Evolutionary conservation across 1,284 basidiomycete species (phyloP).

Genomic region (Omphalotus olearius): DNA sequence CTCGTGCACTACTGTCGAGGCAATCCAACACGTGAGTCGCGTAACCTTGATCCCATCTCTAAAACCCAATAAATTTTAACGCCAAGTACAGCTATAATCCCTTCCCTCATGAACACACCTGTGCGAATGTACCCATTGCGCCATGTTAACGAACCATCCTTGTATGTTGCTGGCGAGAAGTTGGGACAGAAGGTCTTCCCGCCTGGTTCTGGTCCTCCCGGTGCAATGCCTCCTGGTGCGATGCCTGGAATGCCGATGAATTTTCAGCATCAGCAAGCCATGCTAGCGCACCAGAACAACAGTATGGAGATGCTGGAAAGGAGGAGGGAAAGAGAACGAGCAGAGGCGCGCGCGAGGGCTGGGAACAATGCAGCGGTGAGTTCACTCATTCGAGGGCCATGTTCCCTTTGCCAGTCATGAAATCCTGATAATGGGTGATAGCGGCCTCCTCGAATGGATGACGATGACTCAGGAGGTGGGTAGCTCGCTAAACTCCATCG

Average conservation of each 20-base stretch:
- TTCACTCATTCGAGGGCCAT: background rate
- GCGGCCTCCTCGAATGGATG: slow-evolving; percentile 46
- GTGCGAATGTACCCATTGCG: slow-evolving; percentile 68
- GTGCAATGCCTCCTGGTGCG: slow-evolving; percentile 11
- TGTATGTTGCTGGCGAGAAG: slow-evolving; percentile 68
- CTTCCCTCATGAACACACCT: slow-evolving; percentile 50
- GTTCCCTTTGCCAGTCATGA: background rate
- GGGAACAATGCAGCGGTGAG: slow-evolving; percentile 21
- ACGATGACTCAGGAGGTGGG: slow-evolving; percentile 68
- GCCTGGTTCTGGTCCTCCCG: slow-evolving; percentile 26
- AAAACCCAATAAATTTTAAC: background rate
- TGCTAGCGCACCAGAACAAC: slow-evolving; percentile 66
- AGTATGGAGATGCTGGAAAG: slow-evolving; percentile 66
- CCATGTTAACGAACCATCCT: slow-evolving; percentile 53
- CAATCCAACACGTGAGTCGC: slow-evolving; percentile 49
- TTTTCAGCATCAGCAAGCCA: slow-evolving; percentile 50
- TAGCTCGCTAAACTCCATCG: background rate
- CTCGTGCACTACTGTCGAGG: slow-evolving; percentile 72
- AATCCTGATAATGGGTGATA: slow-evolving; percentile 3
- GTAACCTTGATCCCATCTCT: background rate
- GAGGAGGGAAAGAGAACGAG: slow-evolving; percentile 44
- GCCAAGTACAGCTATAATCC: slow-evolving; percentile 46
- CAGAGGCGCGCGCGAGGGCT: slow-evolving; percentile 20
- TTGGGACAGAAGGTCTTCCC: slow-evolving; percentile 58
- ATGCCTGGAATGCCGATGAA: slow-evolving; percentile 9